These are phyloP conservation scores for Exserohilum turcica DNA, from an alignment of 2,329 filamentous ascomycete species.

Conservation along the genomic window DNA sequence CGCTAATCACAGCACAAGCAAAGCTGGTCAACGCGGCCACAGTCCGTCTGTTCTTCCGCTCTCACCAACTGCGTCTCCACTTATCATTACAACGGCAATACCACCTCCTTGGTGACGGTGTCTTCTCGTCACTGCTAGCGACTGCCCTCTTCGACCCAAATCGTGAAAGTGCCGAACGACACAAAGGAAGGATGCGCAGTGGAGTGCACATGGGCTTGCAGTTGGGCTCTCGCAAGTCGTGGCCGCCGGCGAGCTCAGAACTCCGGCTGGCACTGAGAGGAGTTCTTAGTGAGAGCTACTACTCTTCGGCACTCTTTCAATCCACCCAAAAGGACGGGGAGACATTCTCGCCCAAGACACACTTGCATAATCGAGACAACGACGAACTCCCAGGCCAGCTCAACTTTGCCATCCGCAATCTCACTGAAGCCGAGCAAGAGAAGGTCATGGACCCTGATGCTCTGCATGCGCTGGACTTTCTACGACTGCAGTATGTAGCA, in stretches of 20 bases:
- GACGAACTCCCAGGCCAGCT: slow-evolving; percentile 53
- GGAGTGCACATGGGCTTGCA: slow-evolving; percentile 78
- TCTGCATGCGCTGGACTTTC: slow-evolving; percentile 89
- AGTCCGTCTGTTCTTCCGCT: slow-evolving; percentile 75
- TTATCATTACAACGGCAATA: slow-evolving; percentile 77
- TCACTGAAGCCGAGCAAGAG: slow-evolving; percentile 78
- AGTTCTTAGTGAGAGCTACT: slow-evolving; percentile 76
- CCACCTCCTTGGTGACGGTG: slow-evolving; percentile 81
- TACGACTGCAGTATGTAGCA: slow-evolving; percentile 82
- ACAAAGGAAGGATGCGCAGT: slow-evolving; percentile 67
- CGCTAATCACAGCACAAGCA: slow-evolving; percentile 74
- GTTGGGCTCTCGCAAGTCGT: slow-evolving; percentile 77
- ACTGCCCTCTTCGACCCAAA: slow-evolving; percentile 85
- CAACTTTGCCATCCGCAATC: slow-evolving; percentile 74
- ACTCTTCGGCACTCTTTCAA: slow-evolving; percentile 44
- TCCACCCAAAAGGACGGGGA: slow-evolving; percentile 20
- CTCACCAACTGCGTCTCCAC: slow-evolving; percentile 73
- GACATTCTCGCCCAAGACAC: slow-evolving; percentile 1
- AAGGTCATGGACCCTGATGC: slow-evolving; percentile 81
- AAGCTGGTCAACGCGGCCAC: slow-evolving; percentile 77
- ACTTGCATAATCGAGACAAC: slow-evolving; percentile 26
- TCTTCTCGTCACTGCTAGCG: slow-evolving; percentile 79
- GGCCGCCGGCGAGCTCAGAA: slow-evolving; percentile 94
- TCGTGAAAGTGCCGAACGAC: slow-evolving; percentile 76
- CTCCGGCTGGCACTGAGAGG: slow-evolving; percentile 88